Percentiles rank a stretch among this genome's conserved stretches.
Conservation (phyloP, 208 protist species). For the Acanthamoeba culbertsoni region DNA sequence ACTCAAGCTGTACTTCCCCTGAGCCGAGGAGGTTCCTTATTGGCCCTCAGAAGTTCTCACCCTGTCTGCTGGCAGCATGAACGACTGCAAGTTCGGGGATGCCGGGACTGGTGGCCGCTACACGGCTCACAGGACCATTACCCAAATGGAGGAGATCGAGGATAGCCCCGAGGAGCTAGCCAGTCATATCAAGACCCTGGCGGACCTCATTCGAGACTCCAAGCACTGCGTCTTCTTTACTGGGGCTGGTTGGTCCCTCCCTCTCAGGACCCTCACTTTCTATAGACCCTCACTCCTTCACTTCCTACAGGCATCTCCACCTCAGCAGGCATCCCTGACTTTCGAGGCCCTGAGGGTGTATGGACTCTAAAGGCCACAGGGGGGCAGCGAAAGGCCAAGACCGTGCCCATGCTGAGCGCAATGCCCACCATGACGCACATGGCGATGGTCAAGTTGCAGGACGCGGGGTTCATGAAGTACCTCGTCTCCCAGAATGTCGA, state of each 20-base stretch:
- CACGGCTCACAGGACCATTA: constrained; percentile 19
- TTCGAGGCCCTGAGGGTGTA: constrained; percentile 67
- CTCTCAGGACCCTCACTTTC: not conserved
- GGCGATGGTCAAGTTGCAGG: constrained; percentile 63
- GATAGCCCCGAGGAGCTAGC: constrained; percentile 12
- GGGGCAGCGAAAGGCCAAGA: not conserved
- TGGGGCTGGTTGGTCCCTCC: constrained; percentile 51
- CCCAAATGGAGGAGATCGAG: constrained; percentile 29
- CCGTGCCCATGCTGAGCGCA: constrained; percentile 23
- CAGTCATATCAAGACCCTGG: constrained; percentile 53
- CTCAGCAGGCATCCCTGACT: constrained; percentile 66
- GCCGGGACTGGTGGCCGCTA: not conserved
- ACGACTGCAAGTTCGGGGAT: not conserved
- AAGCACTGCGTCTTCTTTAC: constrained; percentile 66
- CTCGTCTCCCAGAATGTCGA: constrained; percentile 70
- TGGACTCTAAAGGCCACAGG: constrained; percentile 70
- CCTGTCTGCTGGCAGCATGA: not conserved
- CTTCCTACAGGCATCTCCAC: constrained; percentile 70
- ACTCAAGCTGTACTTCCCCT: not conserved
- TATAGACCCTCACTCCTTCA: not conserved
- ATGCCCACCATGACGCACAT: constrained; percentile 70
- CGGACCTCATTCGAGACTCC: constrained; percentile 32
- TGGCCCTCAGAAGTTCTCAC: no score
- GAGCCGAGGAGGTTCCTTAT: no score
- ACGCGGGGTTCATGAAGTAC: constrained; percentile 54